Base-by-base conservation (phyloP, 768 basidiomycete species). In the Floccularia luteovirens region DNA sequence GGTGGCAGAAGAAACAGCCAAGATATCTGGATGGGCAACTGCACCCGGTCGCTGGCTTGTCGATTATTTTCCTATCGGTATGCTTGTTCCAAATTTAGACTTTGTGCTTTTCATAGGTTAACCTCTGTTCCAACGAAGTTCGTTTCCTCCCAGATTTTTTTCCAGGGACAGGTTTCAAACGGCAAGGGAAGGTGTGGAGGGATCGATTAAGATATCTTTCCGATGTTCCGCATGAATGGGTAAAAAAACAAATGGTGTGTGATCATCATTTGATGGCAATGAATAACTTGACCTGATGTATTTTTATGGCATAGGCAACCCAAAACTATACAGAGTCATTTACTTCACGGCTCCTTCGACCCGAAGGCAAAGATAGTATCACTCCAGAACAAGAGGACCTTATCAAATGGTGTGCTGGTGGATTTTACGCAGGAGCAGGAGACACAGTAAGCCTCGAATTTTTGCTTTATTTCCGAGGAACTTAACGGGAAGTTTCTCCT, bases 111-210 rank as follows among this genome's bases (percentile, higher is more conserved):
- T 36, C 11, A 11, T 14, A 21, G 10, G 33, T 20, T 22, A 28
- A 11, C 7, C 19, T 19, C 19, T 19, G 34, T 7, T 19, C 14
- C 42, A 7, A 36, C 31, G 11, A 23, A 70, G 67, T 76, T 16
- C 70, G 71, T 21, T 66, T 69, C 36, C 42, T 76, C n/a, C 76
- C 76, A 2, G 55, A 62, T 2, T 75, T 58, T 52, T 49, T 77
- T 22, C 76, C 76, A 5, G 70, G 72, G 10, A 64, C 66, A 4
- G 55, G 47, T 0, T 77, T 73, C 60, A 70, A 70, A 43, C 62
- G 66, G 3, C 62, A 69, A 50, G 74, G 68, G 21, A 51, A 58
- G 11, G 48, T 37, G 20, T 75, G 71, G 72, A 46, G 50, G 43
- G 46, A 50, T 45, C 63, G 62, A 41, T 56, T 59, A 36, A 54